Conservation (phyloP, 805 yeast genomes). For the Starmerella powellii region DNA sequence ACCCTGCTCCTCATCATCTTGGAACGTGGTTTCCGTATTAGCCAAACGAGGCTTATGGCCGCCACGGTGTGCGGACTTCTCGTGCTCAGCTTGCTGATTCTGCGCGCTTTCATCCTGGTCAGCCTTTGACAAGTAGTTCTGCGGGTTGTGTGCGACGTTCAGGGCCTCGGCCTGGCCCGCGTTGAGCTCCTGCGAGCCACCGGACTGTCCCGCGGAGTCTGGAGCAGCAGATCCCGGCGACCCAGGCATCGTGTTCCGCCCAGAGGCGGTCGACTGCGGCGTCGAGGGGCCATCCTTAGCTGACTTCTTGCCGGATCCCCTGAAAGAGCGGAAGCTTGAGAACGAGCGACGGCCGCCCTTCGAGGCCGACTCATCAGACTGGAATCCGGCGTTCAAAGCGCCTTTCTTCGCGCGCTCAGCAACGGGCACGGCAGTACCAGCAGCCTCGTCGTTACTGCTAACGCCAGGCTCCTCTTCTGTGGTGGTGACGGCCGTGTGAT, state of each 20-base stretch:
- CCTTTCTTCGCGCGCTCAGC: constrained; percentile 23
- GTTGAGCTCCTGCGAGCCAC: not conserved
- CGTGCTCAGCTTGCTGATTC: not conserved
- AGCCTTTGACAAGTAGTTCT: constrained; percentile 6
- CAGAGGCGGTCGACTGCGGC: not conserved
- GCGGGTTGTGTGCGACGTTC: constrained; percentile 15
- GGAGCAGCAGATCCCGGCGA: not conserved
- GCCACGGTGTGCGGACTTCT: not conserved
- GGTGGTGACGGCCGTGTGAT: constrained; percentile 25
- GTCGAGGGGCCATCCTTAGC: not conserved
- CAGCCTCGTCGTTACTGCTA: constrained; percentile 19
- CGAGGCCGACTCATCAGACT: not conserved
- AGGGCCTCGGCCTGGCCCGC: constrained; percentile 9
- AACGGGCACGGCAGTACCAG: constrained; percentile 26
- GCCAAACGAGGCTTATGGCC: constrained; percentile 13
- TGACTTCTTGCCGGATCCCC: not conserved
- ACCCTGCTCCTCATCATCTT: constrained; percentile 12
- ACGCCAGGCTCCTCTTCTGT: constrained; percentile 25
- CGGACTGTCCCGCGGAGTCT: not conserved
- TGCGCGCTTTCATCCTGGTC: constrained; percentile 3
- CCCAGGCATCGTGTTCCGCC: not conserved
- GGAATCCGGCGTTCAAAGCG: constrained; percentile 24
- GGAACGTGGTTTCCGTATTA: constrained; percentile 15
- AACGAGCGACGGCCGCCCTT: constrained; percentile 10
- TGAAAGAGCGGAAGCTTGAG: constrained; percentile 13